Evolutionary conservation across 1,284 basidiomycete species (phyloP).

Genomic region (Fomitopsis palustris): DNA sequence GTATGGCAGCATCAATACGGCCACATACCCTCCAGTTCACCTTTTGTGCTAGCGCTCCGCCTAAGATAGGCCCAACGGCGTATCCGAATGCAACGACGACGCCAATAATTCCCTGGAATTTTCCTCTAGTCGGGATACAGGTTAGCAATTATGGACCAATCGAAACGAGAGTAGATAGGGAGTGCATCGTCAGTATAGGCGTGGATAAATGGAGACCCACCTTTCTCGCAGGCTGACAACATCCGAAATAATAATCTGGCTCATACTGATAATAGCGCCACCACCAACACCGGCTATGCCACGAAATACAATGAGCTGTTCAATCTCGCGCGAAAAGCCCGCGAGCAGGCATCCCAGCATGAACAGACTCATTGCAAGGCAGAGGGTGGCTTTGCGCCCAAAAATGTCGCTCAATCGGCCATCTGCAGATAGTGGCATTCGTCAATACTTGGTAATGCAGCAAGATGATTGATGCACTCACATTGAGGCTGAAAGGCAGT

Average conservation of each 20-base stretch:
- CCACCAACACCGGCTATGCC: constrained; percentile 66
- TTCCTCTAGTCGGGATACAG: constrained; percentile 38
- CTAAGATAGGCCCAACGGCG: constrained; percentile 54
- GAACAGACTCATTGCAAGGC: constrained; percentile 57
- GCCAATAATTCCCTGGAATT: constrained; percentile 63
- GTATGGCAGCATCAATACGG: neutral
- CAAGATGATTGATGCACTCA: constrained; percentile 12
- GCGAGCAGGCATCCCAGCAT: constrained; percentile 59
- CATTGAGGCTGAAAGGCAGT: constrained; percentile 60
- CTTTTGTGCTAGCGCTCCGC: constrained; percentile 54
- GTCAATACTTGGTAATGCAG: neutral
- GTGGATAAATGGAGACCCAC: constrained; percentile 25
- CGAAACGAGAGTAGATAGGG: neutral
- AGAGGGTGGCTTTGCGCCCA: constrained; percentile 65
- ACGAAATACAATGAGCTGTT: constrained; percentile 72
- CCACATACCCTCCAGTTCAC: constrained; percentile 56
- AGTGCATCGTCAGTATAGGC: neutral
- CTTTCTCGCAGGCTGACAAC: constrained; percentile 58
- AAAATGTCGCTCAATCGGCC: constrained; percentile 76
- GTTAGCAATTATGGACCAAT: neutral
- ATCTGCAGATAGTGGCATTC: constrained; percentile 25
- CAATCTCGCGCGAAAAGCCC: constrained; percentile 59
- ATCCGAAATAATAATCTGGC: constrained; percentile 65
- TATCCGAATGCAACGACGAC: constrained; percentile 48
- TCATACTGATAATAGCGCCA: constrained; percentile 63